Evolutionary conservation across 345 rosid genomes (phyloP).

Genomic region (Ceriops tagal): DNA sequence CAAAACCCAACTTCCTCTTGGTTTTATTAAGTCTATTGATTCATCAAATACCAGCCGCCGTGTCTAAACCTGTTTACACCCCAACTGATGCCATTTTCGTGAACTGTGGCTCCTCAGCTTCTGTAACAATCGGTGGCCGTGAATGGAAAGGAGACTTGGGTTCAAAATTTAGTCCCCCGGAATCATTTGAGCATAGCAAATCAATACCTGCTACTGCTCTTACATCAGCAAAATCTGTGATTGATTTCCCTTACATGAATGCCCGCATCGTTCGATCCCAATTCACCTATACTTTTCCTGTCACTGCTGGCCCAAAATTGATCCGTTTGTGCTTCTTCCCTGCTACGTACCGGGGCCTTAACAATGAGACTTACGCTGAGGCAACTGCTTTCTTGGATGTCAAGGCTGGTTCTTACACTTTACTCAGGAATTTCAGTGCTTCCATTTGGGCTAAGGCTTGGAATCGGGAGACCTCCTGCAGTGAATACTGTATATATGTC

Average conservation of each 20-base stretch:
- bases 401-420: constrained; percentile 24
- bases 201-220: neutral
- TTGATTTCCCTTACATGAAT: constrained; percentile 18
- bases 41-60: neutral
- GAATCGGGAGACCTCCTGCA: neutral
- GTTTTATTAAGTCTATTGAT: neutral
- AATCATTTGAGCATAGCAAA: neutral
- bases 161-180: constrained; percentile 9
- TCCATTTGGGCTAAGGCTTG: neutral
- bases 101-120: constrained; percentile 10
- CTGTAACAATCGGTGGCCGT: neutral
- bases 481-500: constrained; percentile 26
- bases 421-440: constrained; percentile 36
- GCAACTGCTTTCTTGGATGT: constrained; percentile 15
- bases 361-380: constrained; percentile 1
- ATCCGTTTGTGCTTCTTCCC: constrained; percentile 32
- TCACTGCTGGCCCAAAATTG: constrained; percentile 25
- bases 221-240: neutral
- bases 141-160: constrained; percentile 7
- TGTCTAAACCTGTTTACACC: neutral
- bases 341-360: constrained; percentile 3
- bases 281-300: constrained; percentile 17
- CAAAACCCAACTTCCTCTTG: neutral
- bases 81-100: constrained; percentile 10
- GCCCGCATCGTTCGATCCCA: constrained; percentile 27